Conservation (phyloP, 139 green algal genomes). For the Micractinium conductrix region DNA sequence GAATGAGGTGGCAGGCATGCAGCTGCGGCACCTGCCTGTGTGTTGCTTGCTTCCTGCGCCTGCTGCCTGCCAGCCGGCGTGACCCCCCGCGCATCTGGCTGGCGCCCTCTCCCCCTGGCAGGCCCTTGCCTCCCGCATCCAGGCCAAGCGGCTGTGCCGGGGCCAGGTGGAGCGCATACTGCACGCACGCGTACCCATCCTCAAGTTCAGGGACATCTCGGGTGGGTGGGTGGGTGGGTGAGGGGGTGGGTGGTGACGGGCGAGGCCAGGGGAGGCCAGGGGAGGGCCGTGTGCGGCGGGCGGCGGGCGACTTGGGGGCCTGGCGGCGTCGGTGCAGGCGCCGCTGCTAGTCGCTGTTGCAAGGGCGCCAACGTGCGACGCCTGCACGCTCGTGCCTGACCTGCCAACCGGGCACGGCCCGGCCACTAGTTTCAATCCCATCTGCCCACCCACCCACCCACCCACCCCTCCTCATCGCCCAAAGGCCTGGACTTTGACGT, state of each 20-base stretch:
- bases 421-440: no score
- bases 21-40: neutral
- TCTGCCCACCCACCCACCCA: no score
- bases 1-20: no score
- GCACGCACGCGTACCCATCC: conserved; percentile 72
- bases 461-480: neutral
- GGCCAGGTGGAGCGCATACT: conserved; percentile 43
- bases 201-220: conserved; percentile 66
- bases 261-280: no score
- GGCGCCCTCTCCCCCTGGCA: neutral
- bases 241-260: neutral
- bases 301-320: no score
- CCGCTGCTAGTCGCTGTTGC: no score
- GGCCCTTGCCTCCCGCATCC: conserved; percentile 25
- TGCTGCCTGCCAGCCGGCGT: neutral
- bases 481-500: conserved; percentile 64
- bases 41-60: neutral
- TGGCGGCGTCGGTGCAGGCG: neutral
- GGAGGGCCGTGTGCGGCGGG: no score
- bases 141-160: neutral
- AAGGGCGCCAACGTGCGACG: no score
- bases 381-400: no score
- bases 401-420: no score
- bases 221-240: neutral
- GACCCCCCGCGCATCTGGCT: no score